Percentiles rank a stretch among this genome's conserved stretches.
Conservation (phyloP, 2,329 filamentous ascomycete species). For the Botrytis elliptica region DNA sequence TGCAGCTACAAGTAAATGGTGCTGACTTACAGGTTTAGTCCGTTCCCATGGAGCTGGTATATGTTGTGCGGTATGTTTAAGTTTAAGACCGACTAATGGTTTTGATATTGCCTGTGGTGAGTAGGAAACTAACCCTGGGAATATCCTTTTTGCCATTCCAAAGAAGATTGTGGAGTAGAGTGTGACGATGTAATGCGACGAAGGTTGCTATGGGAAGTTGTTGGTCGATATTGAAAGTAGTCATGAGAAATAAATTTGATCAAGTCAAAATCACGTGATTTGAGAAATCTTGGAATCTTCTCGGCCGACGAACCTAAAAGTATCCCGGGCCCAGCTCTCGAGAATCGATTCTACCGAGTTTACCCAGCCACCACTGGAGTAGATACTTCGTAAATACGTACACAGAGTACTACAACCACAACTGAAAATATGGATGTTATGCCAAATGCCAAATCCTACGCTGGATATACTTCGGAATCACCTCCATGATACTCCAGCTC, state of each 20-base stretch:
- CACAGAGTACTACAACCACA: not conserved
- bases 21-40: not conserved
- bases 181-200: not conserved
- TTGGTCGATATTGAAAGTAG: not conserved
- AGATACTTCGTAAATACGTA: not conserved
- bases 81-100: not conserved
- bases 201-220: not conserved
- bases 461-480: not conserved
- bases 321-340: not conserved
- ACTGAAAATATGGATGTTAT: not conserved
- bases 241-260: not conserved
- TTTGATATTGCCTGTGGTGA: not conserved
- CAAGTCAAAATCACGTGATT: not conserved
- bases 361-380: too few species aligned
- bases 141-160: not conserved
- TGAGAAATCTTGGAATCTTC: too few species aligned
- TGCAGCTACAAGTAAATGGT: not conserved
- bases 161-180: not conserved
- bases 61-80: not conserved
- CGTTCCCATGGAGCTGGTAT: constrained; percentile 5
- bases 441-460: not conserved
- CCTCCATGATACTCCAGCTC: too few species aligned
- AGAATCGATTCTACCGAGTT: not conserved
- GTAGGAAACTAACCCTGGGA: not conserved
- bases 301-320: not conserved